phyloP scores from a whole-genome alignment of 2,329 filamentous ascomycete genomes.

The Berkeleyomyces rouxiae region DNA sequence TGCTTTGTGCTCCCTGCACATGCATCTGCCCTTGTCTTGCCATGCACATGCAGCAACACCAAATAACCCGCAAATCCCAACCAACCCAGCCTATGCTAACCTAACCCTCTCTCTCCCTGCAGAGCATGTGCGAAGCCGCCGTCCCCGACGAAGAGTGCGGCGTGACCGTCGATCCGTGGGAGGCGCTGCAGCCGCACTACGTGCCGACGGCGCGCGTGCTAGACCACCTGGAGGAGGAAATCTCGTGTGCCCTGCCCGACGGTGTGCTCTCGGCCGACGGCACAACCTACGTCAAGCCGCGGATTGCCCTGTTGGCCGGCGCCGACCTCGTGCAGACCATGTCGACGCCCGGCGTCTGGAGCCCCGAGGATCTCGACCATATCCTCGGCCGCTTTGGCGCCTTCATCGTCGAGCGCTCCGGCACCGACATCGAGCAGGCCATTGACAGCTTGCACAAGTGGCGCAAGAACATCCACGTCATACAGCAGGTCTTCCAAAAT shows the following conservation, averaged over 20 bases:
- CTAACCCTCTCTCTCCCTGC: background rate
- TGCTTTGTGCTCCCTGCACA: background rate
- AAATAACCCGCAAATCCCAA: background rate
- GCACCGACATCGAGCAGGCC: constrained; percentile 78
- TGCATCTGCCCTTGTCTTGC: background rate
- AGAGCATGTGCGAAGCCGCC: constrained; percentile 68
- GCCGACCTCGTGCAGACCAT: constrained; percentile 60
- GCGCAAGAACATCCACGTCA: constrained; percentile 74
- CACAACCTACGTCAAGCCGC: constrained; percentile 41
- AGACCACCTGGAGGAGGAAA: constrained; percentile 80
- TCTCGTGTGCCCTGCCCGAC: constrained; percentile 58
- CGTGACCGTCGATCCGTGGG: constrained; percentile 80
- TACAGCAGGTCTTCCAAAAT: constrained; percentile 68
- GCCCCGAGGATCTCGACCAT: constrained; percentile 65
- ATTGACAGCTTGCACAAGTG: constrained; percentile 66
- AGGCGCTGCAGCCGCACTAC: constrained; percentile 66
- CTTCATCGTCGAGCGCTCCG: constrained; percentile 74
- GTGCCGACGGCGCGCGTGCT: constrained; percentile 78
- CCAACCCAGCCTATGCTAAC: constrained; percentile 1
- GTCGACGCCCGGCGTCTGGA: constrained; percentile 64
- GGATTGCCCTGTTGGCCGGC: constrained; percentile 69
- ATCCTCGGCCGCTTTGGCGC: constrained; percentile 72
- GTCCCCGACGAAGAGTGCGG: constrained; percentile 54
- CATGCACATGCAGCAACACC: background rate
- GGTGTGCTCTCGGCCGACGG: constrained; percentile 57